Conservation (phyloP, 306 rosid species). For the Ziziphus jujuba region DNA sequence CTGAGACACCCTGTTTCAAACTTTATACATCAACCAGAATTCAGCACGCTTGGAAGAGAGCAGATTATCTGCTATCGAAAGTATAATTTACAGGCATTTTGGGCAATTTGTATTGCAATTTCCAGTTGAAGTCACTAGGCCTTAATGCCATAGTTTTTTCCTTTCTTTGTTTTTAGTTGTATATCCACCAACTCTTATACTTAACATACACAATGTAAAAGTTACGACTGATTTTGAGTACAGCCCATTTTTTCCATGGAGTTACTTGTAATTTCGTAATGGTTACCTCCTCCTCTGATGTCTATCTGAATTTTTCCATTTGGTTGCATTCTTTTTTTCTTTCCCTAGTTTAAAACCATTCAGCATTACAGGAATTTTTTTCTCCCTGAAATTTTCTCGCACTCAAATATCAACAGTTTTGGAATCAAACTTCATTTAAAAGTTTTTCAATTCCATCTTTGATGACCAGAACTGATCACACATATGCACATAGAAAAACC, state of each 20-base stretch:
- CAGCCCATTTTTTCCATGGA: conserved; percentile 1
- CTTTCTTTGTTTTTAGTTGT: not conserved
- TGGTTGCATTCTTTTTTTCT: not conserved
- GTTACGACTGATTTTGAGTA: not conserved
- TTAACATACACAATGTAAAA: conserved; percentile 9
- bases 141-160: not conserved
- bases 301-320: not conserved
- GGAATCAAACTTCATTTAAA: no score
- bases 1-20: not conserved
- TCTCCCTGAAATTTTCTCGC: no score
- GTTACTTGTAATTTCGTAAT: no score
- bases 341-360: no score
- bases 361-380: no score
- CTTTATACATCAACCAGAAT: not conserved
- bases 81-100: not conserved
- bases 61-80: not conserved
- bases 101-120: not conserved
- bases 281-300: no score
- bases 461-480: no score
- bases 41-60: not conserved
- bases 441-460: no score
- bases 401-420: no score
- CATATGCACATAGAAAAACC: no score
- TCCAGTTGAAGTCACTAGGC: not conserved
- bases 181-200: not conserved